A percentile compares a stretch with the other conserved stretches of the same genome.
phyloP scores from a whole-genome alignment of 1,139 yeast genomes.

The Arxiozyma telluris region DNA sequence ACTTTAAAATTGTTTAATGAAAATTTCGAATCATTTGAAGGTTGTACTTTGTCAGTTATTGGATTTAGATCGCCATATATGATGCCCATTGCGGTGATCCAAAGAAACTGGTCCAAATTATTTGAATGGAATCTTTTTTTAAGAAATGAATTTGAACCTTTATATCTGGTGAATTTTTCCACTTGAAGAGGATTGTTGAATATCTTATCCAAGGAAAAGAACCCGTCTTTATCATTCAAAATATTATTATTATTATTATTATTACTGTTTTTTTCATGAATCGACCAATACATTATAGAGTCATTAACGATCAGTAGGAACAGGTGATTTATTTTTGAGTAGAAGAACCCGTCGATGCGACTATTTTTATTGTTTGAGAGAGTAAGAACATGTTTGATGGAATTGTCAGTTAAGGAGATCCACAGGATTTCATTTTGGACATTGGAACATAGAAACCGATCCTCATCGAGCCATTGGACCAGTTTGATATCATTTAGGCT shows the following conservation, averaged over 20 bases:
- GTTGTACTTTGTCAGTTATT: not conserved
- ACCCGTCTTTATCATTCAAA: conserved; percentile 4
- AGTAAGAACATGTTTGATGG: not conserved
- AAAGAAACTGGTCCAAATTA: conserved; percentile 32
- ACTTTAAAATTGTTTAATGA: conserved; percentile 32
- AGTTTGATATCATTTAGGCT: conserved; percentile 14
- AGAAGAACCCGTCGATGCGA: conserved; percentile 23
- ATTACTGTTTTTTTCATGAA: conserved; percentile 2
- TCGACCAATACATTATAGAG: conserved; percentile 35
- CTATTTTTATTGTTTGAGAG: not conserved
- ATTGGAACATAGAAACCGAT: conserved; percentile 22
- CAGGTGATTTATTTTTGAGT: conserved; percentile 6
- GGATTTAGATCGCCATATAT: conserved; percentile 33
- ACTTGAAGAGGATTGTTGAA: conserved; percentile 25
- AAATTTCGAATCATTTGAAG: conserved; percentile 9
- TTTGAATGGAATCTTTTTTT: conserved; percentile 30
- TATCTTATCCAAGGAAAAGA: not conserved
- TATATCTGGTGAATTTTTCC: conserved; percentile 32
- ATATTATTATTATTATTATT: too few relatives aligned
- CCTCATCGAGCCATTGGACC: conserved; percentile 17
- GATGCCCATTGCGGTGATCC: conserved; percentile 40
- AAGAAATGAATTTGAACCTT: conserved; percentile 21
- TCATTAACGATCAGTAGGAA: conserved; percentile 32
- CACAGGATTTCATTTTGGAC: conserved; percentile 19
- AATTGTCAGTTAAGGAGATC: conserved; percentile 4